These are phyloP conservation scores for Lactifluus volemus DNA, from an alignment of 768 basidiomycete species.

Conservation along the genomic window DNA sequence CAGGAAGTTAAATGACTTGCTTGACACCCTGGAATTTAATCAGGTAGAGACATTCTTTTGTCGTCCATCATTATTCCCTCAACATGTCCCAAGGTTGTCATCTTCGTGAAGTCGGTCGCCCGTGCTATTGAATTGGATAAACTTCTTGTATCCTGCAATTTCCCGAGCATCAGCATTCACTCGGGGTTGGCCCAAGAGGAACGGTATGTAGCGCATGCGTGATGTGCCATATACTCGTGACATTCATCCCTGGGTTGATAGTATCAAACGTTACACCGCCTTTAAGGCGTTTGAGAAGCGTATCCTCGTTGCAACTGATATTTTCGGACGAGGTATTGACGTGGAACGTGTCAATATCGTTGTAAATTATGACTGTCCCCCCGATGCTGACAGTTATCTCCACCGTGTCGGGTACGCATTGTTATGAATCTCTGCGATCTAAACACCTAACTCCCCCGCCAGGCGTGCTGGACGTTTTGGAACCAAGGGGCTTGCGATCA, in stretches of 20 bases:
- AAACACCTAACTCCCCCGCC: background rate
- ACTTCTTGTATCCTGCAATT: constrained; percentile 92
- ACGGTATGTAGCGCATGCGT: constrained; percentile 50
- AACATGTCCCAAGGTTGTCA: constrained; percentile 69
- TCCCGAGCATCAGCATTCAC: constrained; percentile 96
- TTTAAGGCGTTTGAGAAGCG: constrained; percentile 99
- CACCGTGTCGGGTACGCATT: constrained; percentile 84
- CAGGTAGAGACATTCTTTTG: constrained; percentile 47
- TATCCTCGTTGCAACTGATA: constrained; percentile 97
- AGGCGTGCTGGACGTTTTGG: constrained; percentile 99
- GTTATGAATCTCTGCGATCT: background rate
- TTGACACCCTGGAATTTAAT: constrained; percentile 97
- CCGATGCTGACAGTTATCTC: constrained; percentile 96
- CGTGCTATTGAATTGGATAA: constrained; percentile 96
- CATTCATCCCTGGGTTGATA: constrained; percentile 25
- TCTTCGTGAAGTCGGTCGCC: constrained; percentile 97
- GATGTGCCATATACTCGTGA: background rate
- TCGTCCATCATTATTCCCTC: background rate
- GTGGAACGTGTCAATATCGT: constrained; percentile 99
- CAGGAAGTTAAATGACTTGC: constrained; percentile 89
- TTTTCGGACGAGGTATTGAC: constrained; percentile 98
- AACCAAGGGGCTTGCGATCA: constrained; percentile 97
- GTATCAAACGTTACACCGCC: constrained; percentile 90
- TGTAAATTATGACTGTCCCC: constrained; percentile 96
- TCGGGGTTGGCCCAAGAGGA: constrained; percentile 93